These are phyloP conservation scores for Trichoderma semiorbis DNA, from an alignment of 2,329 filamentous ascomycete species.

Conservation along the genomic window DNA sequence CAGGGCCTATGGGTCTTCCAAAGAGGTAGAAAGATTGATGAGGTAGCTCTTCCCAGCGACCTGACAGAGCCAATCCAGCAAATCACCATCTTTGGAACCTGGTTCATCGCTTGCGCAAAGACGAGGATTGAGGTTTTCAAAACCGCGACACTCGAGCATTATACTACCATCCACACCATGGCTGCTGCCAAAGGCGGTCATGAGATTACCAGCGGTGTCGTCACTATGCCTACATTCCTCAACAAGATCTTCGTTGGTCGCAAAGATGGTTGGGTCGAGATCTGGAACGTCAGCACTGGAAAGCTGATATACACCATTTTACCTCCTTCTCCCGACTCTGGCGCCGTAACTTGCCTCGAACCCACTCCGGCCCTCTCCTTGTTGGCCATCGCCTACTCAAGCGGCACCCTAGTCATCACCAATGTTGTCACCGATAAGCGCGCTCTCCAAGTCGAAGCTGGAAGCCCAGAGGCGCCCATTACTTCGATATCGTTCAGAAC, in stretches of 20 bases:
- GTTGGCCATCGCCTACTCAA: slow-evolving; percentile 81
- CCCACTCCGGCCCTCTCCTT: slow-evolving; percentile 80
- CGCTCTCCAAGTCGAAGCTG: slow-evolving; percentile 65
- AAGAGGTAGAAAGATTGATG: slow-evolving; percentile 77
- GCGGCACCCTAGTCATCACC: slow-evolving; percentile 74
- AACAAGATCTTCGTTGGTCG: slow-evolving; percentile 94
- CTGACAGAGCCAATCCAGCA: slow-evolving; percentile 69
- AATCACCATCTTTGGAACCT: slow-evolving; percentile 81
- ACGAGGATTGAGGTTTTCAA: slow-evolving; percentile 89
- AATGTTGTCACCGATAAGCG: slow-evolving; percentile 76
- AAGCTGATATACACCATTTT: slow-evolving; percentile 89
- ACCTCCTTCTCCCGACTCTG: slow-evolving; percentile 67
- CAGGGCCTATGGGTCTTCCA: slow-evolving; percentile 89
- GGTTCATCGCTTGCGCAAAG: slow-evolving; percentile 77
- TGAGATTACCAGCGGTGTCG: slow-evolving; percentile 72
- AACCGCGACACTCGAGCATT: slow-evolving; percentile 76
- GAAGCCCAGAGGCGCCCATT: slow-evolving; percentile 62
- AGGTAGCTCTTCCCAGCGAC: slow-evolving; percentile 66
- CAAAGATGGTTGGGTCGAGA: slow-evolving; percentile 84
- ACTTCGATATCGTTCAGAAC: slow-evolving; percentile 86
- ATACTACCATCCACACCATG: slow-evolving; percentile 72
- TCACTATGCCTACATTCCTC: slow-evolving; percentile 88
- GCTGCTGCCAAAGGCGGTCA: slow-evolving; percentile 56
- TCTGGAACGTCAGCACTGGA: slow-evolving; percentile 93
- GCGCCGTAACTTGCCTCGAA: slow-evolving; percentile 81